Evolutionary conservation across 2,329 filamentous ascomycete species (phyloP), one percentile per base, ranked within the genome.

Genomic region (Cordyceps militaris): DNA sequence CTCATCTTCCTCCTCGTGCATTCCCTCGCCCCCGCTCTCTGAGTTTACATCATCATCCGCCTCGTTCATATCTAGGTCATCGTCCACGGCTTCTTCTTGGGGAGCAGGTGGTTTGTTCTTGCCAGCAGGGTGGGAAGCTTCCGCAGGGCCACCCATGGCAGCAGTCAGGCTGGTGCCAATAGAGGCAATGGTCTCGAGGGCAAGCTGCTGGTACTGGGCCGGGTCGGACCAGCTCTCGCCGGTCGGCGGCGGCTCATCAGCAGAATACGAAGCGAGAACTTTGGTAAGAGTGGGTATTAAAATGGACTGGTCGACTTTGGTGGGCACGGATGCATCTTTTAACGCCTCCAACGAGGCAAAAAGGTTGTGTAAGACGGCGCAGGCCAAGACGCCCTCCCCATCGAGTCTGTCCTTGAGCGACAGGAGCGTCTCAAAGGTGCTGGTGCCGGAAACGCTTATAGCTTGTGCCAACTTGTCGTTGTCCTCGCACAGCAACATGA

Each of bases 361-460:
- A 36, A 87, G 69, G 61, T 86, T 86, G 67, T 87, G 84, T 13
- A 87, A 74, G 23, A 85, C 74, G 14, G 81, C 80, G 52, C 83
- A 86, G 8, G 83, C 77, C 9, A 85, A 70, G 34, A 85, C 76
- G 1, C 78, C 79, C 58, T 76, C 76, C 19, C 77, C 70, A 30
- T 72, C 78, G 34, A 71, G 71, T n/a, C 73, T 68, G 21, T 77
- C 73, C 59, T 77, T 79, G 47, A 85, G 69, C 21, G 73, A 66
- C 30, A 77, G 65, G 28, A 87, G 71, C 4, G 74, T 69, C 47
- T 51, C 28, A n/a, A 51, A 44, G 7, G 55, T 57, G 19, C 21
- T 28, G 16, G 79, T 74, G 60, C 83, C 79, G 64, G 76, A 78
- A 23, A 69, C 70, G 21, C 71, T 70, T n/a, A 86, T 73, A 21